Conservation (phyloP, 2,329 filamentous ascomycete species). For the Trichoderma lentiforme region DNA sequence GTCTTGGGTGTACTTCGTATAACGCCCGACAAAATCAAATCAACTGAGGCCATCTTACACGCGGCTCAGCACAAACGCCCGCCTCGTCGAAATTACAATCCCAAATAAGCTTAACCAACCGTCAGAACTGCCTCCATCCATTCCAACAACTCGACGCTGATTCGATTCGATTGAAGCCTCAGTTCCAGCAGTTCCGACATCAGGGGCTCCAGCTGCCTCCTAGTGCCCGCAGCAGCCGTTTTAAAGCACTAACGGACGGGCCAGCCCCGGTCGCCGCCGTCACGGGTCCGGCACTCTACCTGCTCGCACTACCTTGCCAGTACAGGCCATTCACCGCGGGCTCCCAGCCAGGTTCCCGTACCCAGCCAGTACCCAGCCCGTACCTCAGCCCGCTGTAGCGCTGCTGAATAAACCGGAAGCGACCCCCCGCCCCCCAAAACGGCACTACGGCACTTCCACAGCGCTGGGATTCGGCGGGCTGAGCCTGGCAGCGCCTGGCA, state of each 20-base stretch:
- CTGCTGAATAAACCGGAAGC: not conserved
- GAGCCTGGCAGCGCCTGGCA: not conserved
- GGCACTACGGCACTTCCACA: slow-evolving; percentile 5
- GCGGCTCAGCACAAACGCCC: not conserved
- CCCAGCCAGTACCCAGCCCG: not conserved
- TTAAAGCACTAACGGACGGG: not conserved
- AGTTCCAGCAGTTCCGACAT: not conserved
- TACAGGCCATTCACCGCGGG: not conserved
- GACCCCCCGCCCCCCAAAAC: not conserved
- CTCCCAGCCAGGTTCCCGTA: not conserved
- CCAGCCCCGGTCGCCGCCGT: not conserved
- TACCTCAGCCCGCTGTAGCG: not conserved
- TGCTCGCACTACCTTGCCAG: not conserved
- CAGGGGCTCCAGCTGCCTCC: slow-evolving; percentile 2
- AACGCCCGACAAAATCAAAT: too few species aligned
- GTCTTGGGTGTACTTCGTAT: not conserved
- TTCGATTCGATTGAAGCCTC: not conserved
- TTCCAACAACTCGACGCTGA: not conserved
- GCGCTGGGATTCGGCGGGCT: slow-evolving; percentile 5
- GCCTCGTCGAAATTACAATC: not conserved
- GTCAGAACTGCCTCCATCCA: not conserved
- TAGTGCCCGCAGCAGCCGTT: slow-evolving; percentile 5
- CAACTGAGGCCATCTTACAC: not conserved
- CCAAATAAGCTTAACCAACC: not conserved
- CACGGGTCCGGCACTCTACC: not conserved